Percentiles rank a stretch among this genome's conserved stretches.
phyloP scores from a whole-genome alignment of 2,329 filamentous ascomycete genomes.

The Fusarium fracticaudum region DNA sequence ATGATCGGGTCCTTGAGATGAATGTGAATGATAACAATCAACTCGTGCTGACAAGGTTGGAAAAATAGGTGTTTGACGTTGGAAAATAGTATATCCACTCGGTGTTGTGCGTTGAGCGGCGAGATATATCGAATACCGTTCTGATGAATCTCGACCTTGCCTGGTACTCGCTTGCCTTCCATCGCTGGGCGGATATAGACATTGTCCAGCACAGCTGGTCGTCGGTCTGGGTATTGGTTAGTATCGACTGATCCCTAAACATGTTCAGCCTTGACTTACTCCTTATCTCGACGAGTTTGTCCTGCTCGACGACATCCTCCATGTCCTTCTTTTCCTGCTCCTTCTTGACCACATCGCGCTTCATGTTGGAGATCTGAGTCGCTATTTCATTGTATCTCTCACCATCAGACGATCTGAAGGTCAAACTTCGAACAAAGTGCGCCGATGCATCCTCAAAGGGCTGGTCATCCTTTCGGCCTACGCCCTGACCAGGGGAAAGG shows the following conservation, averaged over 20 bases:
- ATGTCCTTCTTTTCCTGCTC: constrained; percentile 99
- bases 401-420: constrained; percentile 90
- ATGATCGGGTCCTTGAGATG: constrained; percentile 98
- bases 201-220: constrained; percentile 89
- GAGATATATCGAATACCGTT: constrained; percentile 97
- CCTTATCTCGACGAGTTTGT: constrained; percentile 94
- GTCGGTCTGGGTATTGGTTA: constrained; percentile 75
- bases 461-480: constrained; percentile 95
- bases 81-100: constrained; percentile 94
- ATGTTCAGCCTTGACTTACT: constrained; percentile 64
- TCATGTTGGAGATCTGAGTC: constrained; percentile 93
- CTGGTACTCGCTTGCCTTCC: constrained; percentile 96
- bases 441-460: constrained; percentile 96
- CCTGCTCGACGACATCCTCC: constrained; percentile 98
- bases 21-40: constrained; percentile 98
- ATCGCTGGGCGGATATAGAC: constrained; percentile 95
- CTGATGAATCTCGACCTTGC: constrained; percentile 96
- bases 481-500: constrained; percentile 94
- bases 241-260: constrained; percentile 23
- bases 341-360: constrained; percentile 89
- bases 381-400: constrained; percentile 90
- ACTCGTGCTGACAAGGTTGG: constrained; percentile 93
- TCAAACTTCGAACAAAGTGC: constrained; percentile 95
- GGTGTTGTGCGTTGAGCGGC: constrained; percentile 79
- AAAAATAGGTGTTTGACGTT: constrained; percentile 99